Conservation (phyloP, 1,284 basidiomycete species). For the Coriolopsis trogii region DNA sequence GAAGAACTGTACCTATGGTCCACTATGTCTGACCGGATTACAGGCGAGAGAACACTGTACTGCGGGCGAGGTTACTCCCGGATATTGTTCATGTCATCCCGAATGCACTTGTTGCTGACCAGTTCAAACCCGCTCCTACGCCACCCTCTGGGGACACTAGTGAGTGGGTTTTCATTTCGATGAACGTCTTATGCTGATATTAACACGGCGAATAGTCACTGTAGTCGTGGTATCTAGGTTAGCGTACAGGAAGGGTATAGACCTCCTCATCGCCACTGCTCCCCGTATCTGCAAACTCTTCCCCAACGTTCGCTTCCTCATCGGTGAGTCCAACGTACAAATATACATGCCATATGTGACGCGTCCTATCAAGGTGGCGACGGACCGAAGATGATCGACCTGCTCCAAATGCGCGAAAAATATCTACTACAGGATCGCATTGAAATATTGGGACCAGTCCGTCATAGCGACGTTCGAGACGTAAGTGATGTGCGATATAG, state of each 20-base stretch:
- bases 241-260: slow-evolving; percentile 96
- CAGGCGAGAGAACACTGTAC: slow-evolving; percentile 92
- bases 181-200: too few species aligned
- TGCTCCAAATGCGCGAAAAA: slow-evolving; percentile 96
- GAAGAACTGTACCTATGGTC: background rate
- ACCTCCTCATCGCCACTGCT: slow-evolving; percentile 90
- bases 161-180: too few species aligned
- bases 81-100: slow-evolving; percentile 87
- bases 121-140: slow-evolving; percentile 71
- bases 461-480: slow-evolving; percentile 81
- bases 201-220: too few species aligned
- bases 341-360: background rate
- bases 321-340: slow-evolving; percentile 56
- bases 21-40: background rate
- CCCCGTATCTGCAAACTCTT: slow-evolving; percentile 87
- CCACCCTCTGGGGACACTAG: slow-evolving; percentile 12
- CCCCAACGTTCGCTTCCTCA: slow-evolving; percentile 85
- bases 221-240: slow-evolving; percentile 95
- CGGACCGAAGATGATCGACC: slow-evolving; percentile 93
- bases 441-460: slow-evolving; percentile 82
- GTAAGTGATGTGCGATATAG: slow-evolving; percentile 44
- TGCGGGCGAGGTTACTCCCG: slow-evolving; percentile 76
- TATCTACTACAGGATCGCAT: slow-evolving; percentile 90
- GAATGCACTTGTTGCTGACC: slow-evolving; percentile 88
- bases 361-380: slow-evolving; percentile 42